Base-by-base conservation (phyloP, 2,329 filamentous ascomycete genomes). In the Scortechinia acanthostroma region DNA sequence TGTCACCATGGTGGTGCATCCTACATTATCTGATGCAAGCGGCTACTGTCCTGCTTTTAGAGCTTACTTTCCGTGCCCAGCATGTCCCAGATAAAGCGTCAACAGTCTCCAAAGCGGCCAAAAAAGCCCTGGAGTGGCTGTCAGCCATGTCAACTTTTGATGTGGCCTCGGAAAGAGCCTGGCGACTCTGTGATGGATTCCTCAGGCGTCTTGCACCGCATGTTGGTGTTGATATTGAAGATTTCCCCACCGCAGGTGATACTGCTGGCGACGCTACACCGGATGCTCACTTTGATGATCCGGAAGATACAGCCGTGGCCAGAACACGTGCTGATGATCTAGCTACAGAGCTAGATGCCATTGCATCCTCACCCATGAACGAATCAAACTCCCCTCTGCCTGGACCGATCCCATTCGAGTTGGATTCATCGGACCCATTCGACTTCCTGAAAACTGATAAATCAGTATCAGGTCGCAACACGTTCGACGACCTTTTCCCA, bases 81-180 rank as follows among this genome's bases (percentile, higher is more conserved):
- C 35, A 40, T 17, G 35, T 40, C 10, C 35, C 35, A 13, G 35
- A 40, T 15, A 40, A 40, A 40, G 6, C 35, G 6, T 13, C 50
- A 1, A 61, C 58, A 49, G 54, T 64, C 5, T 58, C 56, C 1
- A 62, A 60, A 42, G 59, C 60, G 3, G 54, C 57, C 6, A 61
- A 55, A 43, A 64, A 63, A 46, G 55, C 59, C 2, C 46, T 61
- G 4, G 54, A 62, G 46, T 64, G 61, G 61, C 50, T 64, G 4
- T 52, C 51, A 15, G 49, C 52, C 5, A 50, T 64, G 35, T 61
- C 60, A 2, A 55, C 52, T 42, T 55, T 54, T 14, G 61, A 52
- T 42, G 47, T 51, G 20, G 53, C 59, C 13, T 54, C 60, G 1
- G 53, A 58, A 43, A 51, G 58, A 48, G 61, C 61, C 30, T 61